phyloP scores from a whole-genome alignment of 1,139 yeast genomes.

The Diutina ranongensis region DNA sequence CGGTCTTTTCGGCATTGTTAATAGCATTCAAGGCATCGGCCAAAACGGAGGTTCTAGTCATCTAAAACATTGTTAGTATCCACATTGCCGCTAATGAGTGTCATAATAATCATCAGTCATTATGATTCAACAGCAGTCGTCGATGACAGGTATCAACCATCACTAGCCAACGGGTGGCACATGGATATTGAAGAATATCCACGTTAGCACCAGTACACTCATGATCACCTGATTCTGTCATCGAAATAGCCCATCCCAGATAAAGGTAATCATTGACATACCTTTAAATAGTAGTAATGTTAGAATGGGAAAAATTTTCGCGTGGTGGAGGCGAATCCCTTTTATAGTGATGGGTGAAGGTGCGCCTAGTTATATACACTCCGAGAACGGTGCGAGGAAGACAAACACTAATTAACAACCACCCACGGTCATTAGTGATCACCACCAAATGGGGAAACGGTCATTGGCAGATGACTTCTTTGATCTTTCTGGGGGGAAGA shows the following conservation, averaged over 20 bases:
- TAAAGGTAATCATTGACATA: too few species aligned
- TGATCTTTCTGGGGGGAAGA: not conserved
- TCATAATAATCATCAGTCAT: too few species aligned
- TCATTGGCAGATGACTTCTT: not conserved
- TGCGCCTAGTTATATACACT: not conserved
- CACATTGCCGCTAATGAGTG: constrained; percentile 6
- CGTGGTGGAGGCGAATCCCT: too few species aligned
- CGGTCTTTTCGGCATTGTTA: constrained; percentile 99
- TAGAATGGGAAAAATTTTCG: not conserved
- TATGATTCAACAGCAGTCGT: constrained; percentile 3
- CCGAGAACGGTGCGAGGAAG: not conserved
- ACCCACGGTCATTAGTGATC: too few species aligned
- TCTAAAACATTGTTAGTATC: not conserved
- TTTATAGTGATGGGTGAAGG: not conserved
- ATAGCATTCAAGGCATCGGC: constrained; percentile 98
- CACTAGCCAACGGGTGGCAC: not conserved
- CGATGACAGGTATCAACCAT: constrained; percentile 2
- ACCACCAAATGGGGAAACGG: constrained; percentile 1
- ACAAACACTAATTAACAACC: not conserved
- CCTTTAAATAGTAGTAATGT: not conserved
- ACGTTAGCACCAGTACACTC: not conserved
- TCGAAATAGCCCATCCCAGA: too few species aligned
- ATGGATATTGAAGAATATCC: not conserved
- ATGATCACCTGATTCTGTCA: not conserved
- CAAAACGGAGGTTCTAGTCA: constrained; percentile 24